phyloP scores from a whole-genome alignment of 1,284 basidiomycete species.

The Leucoagaricus sp. region DNA sequence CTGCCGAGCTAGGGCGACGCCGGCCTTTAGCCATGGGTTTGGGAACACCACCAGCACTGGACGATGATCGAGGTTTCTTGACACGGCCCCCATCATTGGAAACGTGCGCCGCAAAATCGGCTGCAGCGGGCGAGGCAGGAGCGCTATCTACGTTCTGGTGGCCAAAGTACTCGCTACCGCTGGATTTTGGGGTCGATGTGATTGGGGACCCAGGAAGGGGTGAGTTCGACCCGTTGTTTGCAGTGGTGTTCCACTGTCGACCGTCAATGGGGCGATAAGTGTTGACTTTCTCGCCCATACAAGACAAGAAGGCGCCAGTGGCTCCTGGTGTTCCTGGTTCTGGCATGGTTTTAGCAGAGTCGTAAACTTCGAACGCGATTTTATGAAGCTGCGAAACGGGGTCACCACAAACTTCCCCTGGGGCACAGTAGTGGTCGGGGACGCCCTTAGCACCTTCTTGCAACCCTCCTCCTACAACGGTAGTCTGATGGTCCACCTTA shows the following conservation, averaged over 20 bases:
- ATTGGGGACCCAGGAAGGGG: constrained; percentile 72
- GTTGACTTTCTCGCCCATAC: constrained; percentile 88
- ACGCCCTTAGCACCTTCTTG: constrained; percentile 83
- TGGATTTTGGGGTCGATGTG: constrained; percentile 59
- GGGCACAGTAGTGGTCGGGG: constrained; percentile 76
- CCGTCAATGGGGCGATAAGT: constrained; percentile 85
- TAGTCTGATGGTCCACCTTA: constrained; percentile 89
- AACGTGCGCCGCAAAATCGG: constrained; percentile 52
- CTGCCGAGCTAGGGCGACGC: constrained; percentile 72
- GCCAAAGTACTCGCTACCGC: constrained; percentile 67
- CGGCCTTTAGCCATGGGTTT: constrained; percentile 66
- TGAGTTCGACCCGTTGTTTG: constrained; percentile 51
- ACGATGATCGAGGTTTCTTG: constrained; percentile 77
- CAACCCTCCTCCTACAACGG: constrained; percentile 85
- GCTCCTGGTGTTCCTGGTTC: constrained; percentile 72
- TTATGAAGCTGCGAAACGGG: constrained; percentile 96
- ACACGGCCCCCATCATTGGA: constrained; percentile 82
- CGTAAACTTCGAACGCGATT: constrained; percentile 89
- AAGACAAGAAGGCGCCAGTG: constrained; percentile 81
- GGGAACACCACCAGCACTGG: constrained; percentile 65
- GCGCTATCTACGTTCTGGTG: constrained; percentile 55
- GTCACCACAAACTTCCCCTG: constrained; percentile 89
- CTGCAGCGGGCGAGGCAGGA: constrained; percentile 66
- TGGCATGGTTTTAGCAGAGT: constrained; percentile 63
- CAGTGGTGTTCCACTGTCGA: constrained; percentile 63